These are phyloP conservation scores for Oryza brachyantha DNA, from an alignment of 176 grass and related monocot species.

Conservation along the genomic window DNA sequence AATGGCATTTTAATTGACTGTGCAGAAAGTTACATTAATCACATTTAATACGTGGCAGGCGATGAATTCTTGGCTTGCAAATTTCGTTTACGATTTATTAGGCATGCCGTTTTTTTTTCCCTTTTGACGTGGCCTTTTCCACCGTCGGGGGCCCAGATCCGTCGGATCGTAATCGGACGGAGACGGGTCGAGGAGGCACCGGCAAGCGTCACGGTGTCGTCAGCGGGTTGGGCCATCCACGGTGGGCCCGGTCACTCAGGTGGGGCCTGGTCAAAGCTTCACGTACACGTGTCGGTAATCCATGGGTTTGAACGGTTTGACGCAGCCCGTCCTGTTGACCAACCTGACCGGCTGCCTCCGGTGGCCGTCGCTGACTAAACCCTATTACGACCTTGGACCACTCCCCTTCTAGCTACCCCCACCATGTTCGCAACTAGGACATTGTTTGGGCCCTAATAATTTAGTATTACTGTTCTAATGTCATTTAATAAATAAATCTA, in stretches of 20 bases:
- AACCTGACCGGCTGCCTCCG: conserved; percentile 36
- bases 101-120: neutral
- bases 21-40: neutral
- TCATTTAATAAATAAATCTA: neutral
- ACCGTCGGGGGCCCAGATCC: neutral
- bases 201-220: conserved; percentile 26
- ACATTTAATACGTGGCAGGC: neutral
- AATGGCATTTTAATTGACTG: neutral
- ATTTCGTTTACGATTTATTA: neutral
- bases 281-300: conserved; percentile 41
- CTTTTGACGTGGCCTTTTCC: neutral
- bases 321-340: conserved; percentile 20
- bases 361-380: conserved; percentile 55
- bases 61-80: neutral
- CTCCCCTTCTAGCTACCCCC: neutral
- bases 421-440: neutral
- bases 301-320: conserved; percentile 34
- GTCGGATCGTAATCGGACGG: conserved; percentile 28
- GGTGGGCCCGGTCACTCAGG: neutral
- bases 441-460: neutral
- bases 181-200: neutral
- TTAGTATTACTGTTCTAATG: conserved; percentile 2
- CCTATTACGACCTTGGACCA: conserved; percentile 17
- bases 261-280: conserved; percentile 39
- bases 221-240: neutral